These are phyloP conservation scores for Bolboschoenus planiculmis DNA, from an alignment of 176 grass and related monocot genomes.

Conservation along the genomic window DNA sequence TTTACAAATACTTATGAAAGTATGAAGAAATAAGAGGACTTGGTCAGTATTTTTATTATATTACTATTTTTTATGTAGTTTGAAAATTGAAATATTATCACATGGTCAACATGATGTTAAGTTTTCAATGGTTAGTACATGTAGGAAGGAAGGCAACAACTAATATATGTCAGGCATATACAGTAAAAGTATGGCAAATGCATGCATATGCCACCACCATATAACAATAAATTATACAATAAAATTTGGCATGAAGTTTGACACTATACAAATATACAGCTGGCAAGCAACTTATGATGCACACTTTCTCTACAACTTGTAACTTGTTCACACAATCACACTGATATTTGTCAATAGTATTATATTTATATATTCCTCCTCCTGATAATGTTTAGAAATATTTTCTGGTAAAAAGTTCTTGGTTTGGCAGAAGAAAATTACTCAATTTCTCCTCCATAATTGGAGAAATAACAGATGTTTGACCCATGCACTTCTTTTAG, in stretches of 20 bases:
- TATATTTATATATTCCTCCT: not conserved
- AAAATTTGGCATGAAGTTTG: not conserved
- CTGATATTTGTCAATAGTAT: not conserved
- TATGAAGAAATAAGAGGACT: not conserved
- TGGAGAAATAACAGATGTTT: not conserved
- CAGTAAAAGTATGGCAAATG: not conserved
- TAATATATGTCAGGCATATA: not conserved
- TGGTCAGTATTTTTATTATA: not conserved
- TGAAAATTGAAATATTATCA: not conserved
- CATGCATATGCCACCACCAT: not conserved
- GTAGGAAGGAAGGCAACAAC: not conserved
- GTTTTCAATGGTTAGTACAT: not conserved
- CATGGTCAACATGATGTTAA: slow-evolving; percentile 11
- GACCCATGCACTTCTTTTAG: not conserved
- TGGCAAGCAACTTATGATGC: not conserved
- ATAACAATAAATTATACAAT: not conserved
- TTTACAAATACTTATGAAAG: not conserved
- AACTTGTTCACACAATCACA: not conserved
- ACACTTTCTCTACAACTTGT: not conserved
- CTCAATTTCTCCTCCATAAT: not conserved
- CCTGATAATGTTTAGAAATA: not conserved
- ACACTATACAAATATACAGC: not conserved
- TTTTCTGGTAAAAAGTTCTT: not conserved
- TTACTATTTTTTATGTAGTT: not conserved
- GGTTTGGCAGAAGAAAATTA: not conserved